Conservation (phyloP, 106 monocot genomes). For the Dendrobium officinale region DNA sequence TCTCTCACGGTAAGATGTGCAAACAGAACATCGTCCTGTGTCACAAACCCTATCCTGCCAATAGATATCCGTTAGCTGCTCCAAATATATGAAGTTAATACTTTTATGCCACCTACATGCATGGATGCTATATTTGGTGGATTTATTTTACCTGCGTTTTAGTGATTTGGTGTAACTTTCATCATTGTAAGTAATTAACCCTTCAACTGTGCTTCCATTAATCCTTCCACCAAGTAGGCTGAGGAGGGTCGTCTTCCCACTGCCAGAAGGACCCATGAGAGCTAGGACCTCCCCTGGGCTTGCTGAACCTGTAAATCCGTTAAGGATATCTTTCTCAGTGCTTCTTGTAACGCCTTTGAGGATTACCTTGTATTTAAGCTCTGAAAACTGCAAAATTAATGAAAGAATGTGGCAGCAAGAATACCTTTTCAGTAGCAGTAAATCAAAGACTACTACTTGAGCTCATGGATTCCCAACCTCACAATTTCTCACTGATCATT, state of each 20-base stretch:
- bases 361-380: constrained; percentile 67
- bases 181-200: constrained; percentile 75
- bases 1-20: constrained; percentile 78
- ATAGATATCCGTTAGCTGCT: background rate
- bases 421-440: constrained; percentile 19
- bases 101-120: background rate
- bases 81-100: background rate
- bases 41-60: constrained; percentile 81
- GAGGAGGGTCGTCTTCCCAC: constrained; percentile 31
- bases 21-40: constrained; percentile 79
- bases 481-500: constrained; percentile 5
- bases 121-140: background rate
- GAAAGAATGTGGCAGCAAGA: constrained; percentile 1
- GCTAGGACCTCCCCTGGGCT: constrained; percentile 20
- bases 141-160: constrained; percentile 55
- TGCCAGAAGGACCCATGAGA: constrained; percentile 35
- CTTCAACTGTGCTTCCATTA: constrained; percentile 25
- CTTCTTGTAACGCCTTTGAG: constrained; percentile 47
- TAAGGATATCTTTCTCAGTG: constrained; percentile 47
- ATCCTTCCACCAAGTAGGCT: constrained; percentile 40
- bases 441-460: constrained; percentile 9
- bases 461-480: constrained; percentile 10
- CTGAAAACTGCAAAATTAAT: constrained; percentile 65
- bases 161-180: constrained; percentile 59
- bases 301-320: constrained; percentile 20